These are phyloP conservation scores for Comarum palustre DNA, from an alignment of 306 rosid genomes.

Conservation along the genomic window DNA sequence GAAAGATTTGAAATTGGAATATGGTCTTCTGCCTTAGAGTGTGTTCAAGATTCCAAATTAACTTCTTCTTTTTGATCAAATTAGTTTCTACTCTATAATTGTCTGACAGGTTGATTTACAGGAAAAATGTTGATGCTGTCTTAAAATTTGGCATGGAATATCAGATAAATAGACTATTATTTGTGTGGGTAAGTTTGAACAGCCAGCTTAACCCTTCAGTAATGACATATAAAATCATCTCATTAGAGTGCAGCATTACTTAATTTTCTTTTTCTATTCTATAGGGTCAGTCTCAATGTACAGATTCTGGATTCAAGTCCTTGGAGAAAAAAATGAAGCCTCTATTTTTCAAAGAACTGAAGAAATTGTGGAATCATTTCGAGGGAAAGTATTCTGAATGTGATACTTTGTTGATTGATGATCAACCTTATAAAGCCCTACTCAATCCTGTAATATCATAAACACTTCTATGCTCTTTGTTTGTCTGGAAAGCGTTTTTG, in stretches of 20 bases:
- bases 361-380: neutral
- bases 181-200: slow-evolving; percentile 36
- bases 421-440: slow-evolving; percentile 1
- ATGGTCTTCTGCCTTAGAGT: slow-evolving; percentile 37
- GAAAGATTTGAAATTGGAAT: slow-evolving; percentile 44
- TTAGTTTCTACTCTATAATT: neutral
- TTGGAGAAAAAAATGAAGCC: slow-evolving; percentile 1
- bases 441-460: slow-evolving; percentile 13
- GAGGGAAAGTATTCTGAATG: neutral
- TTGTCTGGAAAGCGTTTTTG: neutral
- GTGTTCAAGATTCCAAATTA: neutral
- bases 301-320: neutral
- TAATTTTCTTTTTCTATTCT: neutral
- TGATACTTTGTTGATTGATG: neutral
- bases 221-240: neutral
- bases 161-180: neutral
- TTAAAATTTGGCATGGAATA: slow-evolving; percentile 8
- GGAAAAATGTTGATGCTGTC: slow-evolving; percentile 19
- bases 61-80: neutral
- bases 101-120: neutral
- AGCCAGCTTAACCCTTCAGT: neutral
- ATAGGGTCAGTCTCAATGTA: neutral
- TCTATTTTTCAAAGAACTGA: neutral
- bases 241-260: neutral
- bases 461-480: neutral